Evolutionary conservation across 192 early-diverging fungal genomes (phyloP).

Genomic region (Geranomyces michiganensis): DNA sequence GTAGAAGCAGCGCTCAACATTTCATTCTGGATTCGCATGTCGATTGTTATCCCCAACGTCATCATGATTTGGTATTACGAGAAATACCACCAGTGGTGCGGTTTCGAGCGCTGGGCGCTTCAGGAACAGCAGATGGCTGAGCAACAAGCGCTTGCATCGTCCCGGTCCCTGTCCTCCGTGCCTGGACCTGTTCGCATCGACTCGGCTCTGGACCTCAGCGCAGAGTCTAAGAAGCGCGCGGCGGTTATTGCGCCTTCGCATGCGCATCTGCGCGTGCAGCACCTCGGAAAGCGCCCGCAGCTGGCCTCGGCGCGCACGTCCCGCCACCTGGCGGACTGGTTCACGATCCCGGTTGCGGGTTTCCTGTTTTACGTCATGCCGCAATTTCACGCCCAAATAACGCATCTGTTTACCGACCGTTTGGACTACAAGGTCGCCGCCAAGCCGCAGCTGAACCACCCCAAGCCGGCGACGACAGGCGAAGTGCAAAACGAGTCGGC

Average conservation of each 20-base stretch:
- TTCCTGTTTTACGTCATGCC: constrained; percentile 52
- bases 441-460: constrained; percentile 44
- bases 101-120: constrained; percentile 55
- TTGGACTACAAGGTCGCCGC: constrained; percentile 61
- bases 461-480: background rate
- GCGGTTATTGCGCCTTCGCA: constrained; percentile 9
- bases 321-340: constrained; percentile 45
- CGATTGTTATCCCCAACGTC: constrained; percentile 46
- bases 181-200: constrained; percentile 9
- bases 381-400: constrained; percentile 55
- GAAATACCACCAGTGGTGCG: constrained; percentile 54
- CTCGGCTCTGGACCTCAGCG: constrained; percentile 28
- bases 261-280: constrained; percentile 40
- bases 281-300: constrained; percentile 48
- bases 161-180: background rate
- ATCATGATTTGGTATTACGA: constrained; percentile 54
- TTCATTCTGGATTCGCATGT: constrained; percentile 45
- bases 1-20: constrained; percentile 37
- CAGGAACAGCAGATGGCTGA: constrained; percentile 31
- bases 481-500: background rate
- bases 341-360: constrained; percentile 48
- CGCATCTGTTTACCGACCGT: constrained; percentile 53
- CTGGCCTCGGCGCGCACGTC: constrained; percentile 33
- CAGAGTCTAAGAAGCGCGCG: constrained; percentile 8
- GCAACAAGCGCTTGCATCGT: background rate